These are phyloP conservation scores for Coniochaeta hoffmannii DNA, from an alignment of 2,329 filamentous ascomycete species.

Conservation along the genomic window DNA sequence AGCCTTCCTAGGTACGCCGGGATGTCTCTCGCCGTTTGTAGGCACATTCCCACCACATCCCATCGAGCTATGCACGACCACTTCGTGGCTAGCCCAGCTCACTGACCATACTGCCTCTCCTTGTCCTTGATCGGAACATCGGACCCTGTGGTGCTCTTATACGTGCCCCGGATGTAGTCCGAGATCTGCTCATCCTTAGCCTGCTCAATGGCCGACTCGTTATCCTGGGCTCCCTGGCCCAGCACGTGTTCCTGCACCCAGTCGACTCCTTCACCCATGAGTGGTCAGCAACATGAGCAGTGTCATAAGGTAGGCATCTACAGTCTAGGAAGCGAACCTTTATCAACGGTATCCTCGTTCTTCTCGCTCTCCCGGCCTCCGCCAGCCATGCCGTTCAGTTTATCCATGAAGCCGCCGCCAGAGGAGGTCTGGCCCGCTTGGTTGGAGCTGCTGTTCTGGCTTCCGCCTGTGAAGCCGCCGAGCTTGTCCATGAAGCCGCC, in stretches of 20 bases:
- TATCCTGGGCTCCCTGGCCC: constrained; percentile 61
- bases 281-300: constrained; percentile 2
- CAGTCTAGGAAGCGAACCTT: constrained; percentile 42
- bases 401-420: constrained; percentile 55
- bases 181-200: constrained; percentile 76
- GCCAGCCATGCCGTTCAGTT: constrained; percentile 64
- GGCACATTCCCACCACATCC: too few relatives aligned
- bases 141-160: constrained; percentile 60
- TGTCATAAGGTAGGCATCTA: background rate
- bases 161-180: constrained; percentile 62
- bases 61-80: too few relatives aligned
- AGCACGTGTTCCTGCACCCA: constrained; percentile 70
- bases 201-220: constrained; percentile 69
- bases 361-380: constrained; percentile 70
- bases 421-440: constrained; percentile 17
- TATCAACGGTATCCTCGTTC: constrained; percentile 78
- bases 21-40: too few relatives aligned
- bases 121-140: constrained; percentile 68
- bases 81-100: background rate
- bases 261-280: constrained; percentile 56
- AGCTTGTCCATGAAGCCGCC: constrained; percentile 62
- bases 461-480: constrained; percentile 65
- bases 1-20: too few relatives aligned
- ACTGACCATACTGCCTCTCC: constrained; percentile 23
- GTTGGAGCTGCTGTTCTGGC: constrained; percentile 42